These are phyloP conservation scores for Asclepias syriaca DNA, from an alignment of 257 asterid genomes.

Conservation along the genomic window DNA sequence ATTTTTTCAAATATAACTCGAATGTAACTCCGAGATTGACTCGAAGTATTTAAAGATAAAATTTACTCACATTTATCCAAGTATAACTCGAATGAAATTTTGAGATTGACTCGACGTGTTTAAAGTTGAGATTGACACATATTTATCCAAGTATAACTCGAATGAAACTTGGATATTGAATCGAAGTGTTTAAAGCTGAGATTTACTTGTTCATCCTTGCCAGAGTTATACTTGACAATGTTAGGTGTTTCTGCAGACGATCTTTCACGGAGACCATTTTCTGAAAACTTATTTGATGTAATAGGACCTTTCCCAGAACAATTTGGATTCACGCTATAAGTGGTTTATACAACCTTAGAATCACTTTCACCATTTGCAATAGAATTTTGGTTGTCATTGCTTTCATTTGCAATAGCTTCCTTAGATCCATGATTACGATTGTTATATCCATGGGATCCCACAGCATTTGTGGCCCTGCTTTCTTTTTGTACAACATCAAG, in stretches of 20 bases:
- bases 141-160: too few relatives aligned
- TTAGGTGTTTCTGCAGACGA: slow-evolving; percentile 16
- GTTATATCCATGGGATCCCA: slow-evolving; percentile 34
- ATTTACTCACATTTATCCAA: too few relatives aligned
- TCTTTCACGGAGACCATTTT: slow-evolving; percentile 11
- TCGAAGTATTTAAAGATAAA: too few relatives aligned
- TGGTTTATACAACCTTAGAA: slow-evolving; percentile 18
- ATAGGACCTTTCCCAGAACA: slow-evolving; percentile 17
- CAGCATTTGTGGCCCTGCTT: slow-evolving; percentile 33
- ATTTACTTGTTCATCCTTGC: too few relatives aligned
- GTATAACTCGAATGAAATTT: too few relatives aligned
- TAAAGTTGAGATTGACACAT: too few relatives aligned
- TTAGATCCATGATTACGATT: slow-evolving; percentile 32
- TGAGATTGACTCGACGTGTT: too few relatives aligned
- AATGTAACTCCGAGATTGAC: too few relatives aligned
- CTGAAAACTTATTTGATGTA: slow-evolving; percentile 18
- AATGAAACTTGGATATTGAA: too few relatives aligned
- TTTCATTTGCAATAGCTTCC: slow-evolving; percentile 28
- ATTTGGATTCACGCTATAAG: slow-evolving; percentile 7
- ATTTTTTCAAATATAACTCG: too few relatives aligned
- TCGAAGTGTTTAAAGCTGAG: too few relatives aligned
- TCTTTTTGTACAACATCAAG: slow-evolving; percentile 40
- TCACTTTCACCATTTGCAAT: slow-evolving; percentile 26
- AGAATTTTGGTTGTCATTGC: slow-evolving; percentile 18
- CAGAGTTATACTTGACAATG: slow-evolving; percentile 14